These are phyloP conservation scores for Pseudogymnoascus sp. DNA, from an alignment of 2,329 filamentous ascomycete species.

Conservation along the genomic window DNA sequence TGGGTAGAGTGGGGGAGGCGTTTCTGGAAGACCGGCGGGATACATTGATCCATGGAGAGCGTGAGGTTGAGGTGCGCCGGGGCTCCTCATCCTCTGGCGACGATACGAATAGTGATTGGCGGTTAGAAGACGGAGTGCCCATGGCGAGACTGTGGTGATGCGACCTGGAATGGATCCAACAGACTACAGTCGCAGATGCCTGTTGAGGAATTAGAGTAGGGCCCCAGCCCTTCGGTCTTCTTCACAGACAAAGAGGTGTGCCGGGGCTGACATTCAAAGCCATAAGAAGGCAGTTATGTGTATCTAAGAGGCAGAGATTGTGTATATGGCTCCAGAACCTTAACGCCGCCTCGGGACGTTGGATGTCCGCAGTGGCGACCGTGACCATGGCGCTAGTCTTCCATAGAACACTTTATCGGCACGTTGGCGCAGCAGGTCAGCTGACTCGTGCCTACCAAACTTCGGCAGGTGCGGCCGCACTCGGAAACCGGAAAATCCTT, in stretches of 20 bases:
- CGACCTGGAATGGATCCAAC: background rate
- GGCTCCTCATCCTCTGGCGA: constrained; percentile 1
- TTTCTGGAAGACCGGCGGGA: background rate
- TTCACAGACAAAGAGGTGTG: constrained; percentile 1
- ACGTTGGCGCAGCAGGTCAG: background rate
- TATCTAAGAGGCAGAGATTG: background rate
- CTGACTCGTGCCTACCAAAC: background rate
- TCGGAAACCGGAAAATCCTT: background rate
- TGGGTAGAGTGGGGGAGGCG: background rate
- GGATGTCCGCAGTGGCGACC: background rate
- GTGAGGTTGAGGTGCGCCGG: background rate
- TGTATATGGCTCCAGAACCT: background rate
- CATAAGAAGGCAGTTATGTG: background rate
- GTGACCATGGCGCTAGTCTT: background rate
- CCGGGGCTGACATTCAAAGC: background rate
- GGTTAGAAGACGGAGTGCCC: background rate
- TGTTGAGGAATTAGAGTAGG: background rate
- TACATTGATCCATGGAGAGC: background rate
- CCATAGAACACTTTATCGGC: background rate
- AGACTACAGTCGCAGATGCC: background rate
- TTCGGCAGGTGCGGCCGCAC: background rate
- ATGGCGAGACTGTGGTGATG: constrained; percentile 6
- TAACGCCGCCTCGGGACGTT: background rate
- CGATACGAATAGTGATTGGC: constrained; percentile 2
- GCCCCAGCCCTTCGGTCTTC: background rate